Evolutionary conservation across 768 basidiomycete species (phyloP).

Genomic region (Cantharellus anzutake): DNA sequence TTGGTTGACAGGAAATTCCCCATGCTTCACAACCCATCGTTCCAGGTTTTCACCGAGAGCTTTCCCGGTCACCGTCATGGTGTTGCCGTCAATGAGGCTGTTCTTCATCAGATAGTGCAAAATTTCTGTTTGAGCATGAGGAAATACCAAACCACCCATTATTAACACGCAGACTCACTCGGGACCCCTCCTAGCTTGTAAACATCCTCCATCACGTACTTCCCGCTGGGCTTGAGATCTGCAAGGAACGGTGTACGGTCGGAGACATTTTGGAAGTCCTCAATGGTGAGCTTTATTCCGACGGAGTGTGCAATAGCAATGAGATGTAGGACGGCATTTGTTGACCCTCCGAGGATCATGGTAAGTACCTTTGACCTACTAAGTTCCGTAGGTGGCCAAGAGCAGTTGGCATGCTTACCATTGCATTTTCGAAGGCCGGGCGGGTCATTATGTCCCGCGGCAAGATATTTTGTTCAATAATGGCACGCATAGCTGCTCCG

Average conservation of each 20-base stretch:
- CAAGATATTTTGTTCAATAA: conserved; percentile 79
- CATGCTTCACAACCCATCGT: conserved; percentile 63
- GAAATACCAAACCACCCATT: background rate
- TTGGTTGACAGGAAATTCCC: conserved; percentile 54
- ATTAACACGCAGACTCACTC: conserved; percentile 31
- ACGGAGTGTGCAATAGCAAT: conserved; percentile 95
- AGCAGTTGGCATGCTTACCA: conserved; percentile 30
- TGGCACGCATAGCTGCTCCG: conserved; percentile 67
- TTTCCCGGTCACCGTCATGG: conserved; percentile 76
- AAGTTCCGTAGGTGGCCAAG: background rate
- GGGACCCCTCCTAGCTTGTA: conserved; percentile 93
- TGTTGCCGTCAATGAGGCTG: conserved; percentile 77
- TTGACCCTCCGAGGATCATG: conserved; percentile 95
- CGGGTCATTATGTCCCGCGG: conserved; percentile 95
- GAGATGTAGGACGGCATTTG: conserved; percentile 91
- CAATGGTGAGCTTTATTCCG: conserved; percentile 69
- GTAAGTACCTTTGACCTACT: conserved; percentile 49
- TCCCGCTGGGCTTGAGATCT: conserved; percentile 91
- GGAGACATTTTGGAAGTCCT: conserved; percentile 88
- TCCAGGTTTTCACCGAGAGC: conserved; percentile 88
- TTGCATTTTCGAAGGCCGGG: conserved; percentile 93
- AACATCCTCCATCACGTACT: conserved; percentile 97
- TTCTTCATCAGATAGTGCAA: conserved; percentile 72
- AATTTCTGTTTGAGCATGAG: conserved; percentile 35
- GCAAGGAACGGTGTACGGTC: conserved; percentile 89